Evolutionary conservation across 352 stramenopile genomes (phyloP), one percentile per base, ranked within the genome.

Genomic region (Discostella stelligera): DNA sequence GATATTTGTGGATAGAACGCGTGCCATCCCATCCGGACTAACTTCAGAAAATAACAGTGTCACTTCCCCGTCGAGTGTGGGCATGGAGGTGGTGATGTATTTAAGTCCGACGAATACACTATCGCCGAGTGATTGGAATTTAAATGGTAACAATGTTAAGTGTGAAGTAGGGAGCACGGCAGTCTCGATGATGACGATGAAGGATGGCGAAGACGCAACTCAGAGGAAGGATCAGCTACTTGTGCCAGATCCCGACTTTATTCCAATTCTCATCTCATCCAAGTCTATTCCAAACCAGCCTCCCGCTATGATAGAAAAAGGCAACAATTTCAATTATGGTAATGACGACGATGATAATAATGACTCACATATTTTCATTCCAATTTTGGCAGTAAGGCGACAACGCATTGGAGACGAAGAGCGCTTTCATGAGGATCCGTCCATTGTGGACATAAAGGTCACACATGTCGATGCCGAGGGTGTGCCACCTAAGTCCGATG

Each of bases 341-440:
- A 50, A 21, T 39, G 16, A n/a, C 21, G 49, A 53, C 25, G 18
- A 44, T n/a, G 50, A 65, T 9, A 27, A 63, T 32, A 32, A 76
- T 16, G 60, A 82, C 74, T 64, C 64, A 53, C 82, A 81, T 55
- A 60, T 84, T 14, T 90, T 86, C 63, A 73, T 93, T 58, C 88
- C 88, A n/a, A 69, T 91, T 11, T 49, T 93, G 32, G 88, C 86
- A 20, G 64, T 90, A 44, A 72, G 83, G 39, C 68, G 86, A 68
- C 86, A 92, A 69, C 63, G 86, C 48, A 64, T 82, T 20, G 84
- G 84, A 50, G 83, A 92, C 25, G 84, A 90, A 74, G 88, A 93
- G 66, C 39, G 86, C 30, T 93, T 80, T 67, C 75, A 85, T 25
- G 88, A 93, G 84, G 88, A 93, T 84, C 72, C 88, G 10, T 79